Evolutionary conservation across 108 stramenopile genomes (phyloP), one percentile per base, ranked within the genome.

Genomic region (Cyclotella baltica): DNA sequence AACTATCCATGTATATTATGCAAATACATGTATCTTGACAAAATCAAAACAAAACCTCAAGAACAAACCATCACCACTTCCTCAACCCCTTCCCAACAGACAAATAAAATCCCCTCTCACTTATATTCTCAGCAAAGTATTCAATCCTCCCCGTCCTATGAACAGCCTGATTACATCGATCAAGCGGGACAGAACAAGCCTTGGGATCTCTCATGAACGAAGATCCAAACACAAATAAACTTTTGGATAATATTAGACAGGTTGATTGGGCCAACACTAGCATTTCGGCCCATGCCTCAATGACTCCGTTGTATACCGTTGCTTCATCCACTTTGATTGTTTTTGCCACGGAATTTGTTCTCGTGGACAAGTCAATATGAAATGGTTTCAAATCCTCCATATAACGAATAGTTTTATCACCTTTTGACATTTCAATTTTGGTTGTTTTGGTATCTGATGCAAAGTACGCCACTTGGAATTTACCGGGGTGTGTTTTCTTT

Each of bases 201-300:
- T 33, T n/a, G 1, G 31, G 31, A 19, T 35, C 59, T 62, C 34
- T 1, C 59, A 62, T 33, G 10, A 20, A 34, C 16, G 20, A 2
- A 1, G 59, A 34, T 6, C 30, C 30, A 62, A 62, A 62, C 3
- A 8, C 10, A 11, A 62, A 62, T 33, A 62, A 35, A 19, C 59
- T 62, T 2, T 62, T 33, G 13, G 31, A 35, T 62, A 62, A 1
- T 0, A 62, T 62, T 15, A 62, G 19, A 33, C 59, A 62, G 16
- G 59, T 19, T 33, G 59, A 62, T 36, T 35, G 23, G 19, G 59
- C 59, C 59, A 62, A 33, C 15, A 62, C 59, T 0, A 33, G 19
- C 59, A 62, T 62, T 11, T 62, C 59, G 0, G 59, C 59, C 59
- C 59, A 62, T 36, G 33, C 27, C 16, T 62, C 59, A 2, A 62